Evolutionary conservation across 352 stramenopile genomes (phyloP).

Genomic region (Detonula confervacea): DNA sequence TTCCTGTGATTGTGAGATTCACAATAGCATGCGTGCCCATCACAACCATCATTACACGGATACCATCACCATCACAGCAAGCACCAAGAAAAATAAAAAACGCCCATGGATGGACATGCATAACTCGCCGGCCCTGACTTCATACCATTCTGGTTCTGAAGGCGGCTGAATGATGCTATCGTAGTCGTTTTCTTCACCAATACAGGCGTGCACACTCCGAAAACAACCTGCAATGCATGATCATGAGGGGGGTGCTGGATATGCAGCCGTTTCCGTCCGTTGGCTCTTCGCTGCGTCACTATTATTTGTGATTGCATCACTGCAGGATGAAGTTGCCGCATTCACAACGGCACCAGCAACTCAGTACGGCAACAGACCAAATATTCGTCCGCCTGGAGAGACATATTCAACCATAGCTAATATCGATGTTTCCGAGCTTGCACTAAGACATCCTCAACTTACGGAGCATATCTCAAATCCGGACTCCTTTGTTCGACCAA

Average conservation of each 20-base stretch:
- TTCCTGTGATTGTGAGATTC: too few relatives aligned
- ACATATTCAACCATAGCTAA: background rate
- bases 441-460: constrained; percentile 18
- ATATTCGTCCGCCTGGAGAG: background rate
- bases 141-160: background rate
- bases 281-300: background rate
- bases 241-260: background rate
- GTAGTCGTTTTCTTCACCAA: background rate
- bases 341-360: background rate
- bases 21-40: too few relatives aligned
- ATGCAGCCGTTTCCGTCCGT: background rate
- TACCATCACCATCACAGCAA: background rate
- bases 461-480: constrained; percentile 13
- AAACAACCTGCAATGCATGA: too few relatives aligned
- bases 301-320: background rate
- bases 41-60: background rate
- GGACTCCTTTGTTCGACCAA: constrained; percentile 16
- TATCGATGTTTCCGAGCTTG: background rate
- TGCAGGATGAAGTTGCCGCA: background rate
- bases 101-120: too few relatives aligned
- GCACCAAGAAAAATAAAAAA: too few relatives aligned
- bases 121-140: background rate
- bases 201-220: background rate
- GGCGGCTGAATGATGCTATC: background rate
- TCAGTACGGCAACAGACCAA: too few relatives aligned